Evolutionary conservation across 2,329 filamentous ascomycete genomes (phyloP).

Genomic region (Raffaelea arxii): DNA sequence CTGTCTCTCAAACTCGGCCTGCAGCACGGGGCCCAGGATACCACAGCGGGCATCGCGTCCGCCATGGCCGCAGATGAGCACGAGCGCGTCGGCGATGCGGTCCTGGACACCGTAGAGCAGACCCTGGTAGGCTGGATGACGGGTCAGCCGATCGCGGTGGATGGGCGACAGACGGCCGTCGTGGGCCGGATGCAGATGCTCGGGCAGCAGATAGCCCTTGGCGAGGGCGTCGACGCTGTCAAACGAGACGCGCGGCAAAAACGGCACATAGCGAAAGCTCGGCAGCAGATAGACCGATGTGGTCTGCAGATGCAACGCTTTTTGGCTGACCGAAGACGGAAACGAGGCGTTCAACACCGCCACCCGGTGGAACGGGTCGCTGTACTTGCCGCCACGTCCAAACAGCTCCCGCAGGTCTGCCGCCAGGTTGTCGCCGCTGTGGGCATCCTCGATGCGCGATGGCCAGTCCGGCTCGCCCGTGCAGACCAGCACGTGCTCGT

Average conservation of each 20-base stretch:
- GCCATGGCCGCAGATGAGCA: constrained; percentile 83
- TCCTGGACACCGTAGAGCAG: constrained; percentile 48
- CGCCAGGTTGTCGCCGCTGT: constrained; percentile 54
- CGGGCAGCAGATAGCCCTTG: constrained; percentile 56
- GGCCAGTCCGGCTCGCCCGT: constrained; percentile 75
- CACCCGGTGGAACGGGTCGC: constrained; percentile 76
- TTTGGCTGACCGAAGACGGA: constrained; percentile 41
- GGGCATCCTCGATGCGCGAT: constrained; percentile 76
- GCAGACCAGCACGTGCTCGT: constrained; percentile 74
- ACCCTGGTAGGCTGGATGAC: constrained; percentile 41
- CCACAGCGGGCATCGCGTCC: constrained; percentile 77
- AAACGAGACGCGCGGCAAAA: constrained; percentile 53
- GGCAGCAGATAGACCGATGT: constrained; percentile 71
- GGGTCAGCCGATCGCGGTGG: constrained; percentile 41
- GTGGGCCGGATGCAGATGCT: constrained; percentile 51
- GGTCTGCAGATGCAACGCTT: constrained; percentile 35
- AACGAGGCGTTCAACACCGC: constrained; percentile 71
- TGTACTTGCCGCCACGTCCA: constrained; percentile 54
- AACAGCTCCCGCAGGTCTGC: constrained; percentile 63
- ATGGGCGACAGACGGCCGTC: constrained; percentile 43
- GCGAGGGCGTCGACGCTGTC: constrained; percentile 47
- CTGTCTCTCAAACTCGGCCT: constrained; percentile 57
- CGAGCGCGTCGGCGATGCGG: constrained; percentile 52
- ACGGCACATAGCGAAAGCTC: constrained; percentile 70
- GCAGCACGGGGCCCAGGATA: constrained; percentile 63